Evolutionary conservation across 371 early-diverging fungal genomes (phyloP).

Genomic region (Mucor sp.): DNA sequence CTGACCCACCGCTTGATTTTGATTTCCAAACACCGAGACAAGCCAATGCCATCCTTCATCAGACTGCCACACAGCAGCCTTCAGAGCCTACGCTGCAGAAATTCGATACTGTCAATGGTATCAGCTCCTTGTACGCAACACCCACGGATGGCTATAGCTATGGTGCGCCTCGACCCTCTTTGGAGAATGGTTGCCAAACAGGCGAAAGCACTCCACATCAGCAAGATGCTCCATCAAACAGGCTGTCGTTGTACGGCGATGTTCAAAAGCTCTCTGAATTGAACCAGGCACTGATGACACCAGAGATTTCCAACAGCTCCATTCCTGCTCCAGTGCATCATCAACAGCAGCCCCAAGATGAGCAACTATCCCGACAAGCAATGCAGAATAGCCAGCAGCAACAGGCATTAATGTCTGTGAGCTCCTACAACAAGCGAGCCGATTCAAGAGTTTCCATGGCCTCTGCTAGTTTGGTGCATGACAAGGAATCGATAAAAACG

Average conservation of each 20-base stretch:
- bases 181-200: background rate
- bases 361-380: background rate
- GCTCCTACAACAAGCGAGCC: background rate
- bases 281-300: constrained; percentile 15
- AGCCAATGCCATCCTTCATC: constrained; percentile 1
- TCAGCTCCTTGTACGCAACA: background rate
- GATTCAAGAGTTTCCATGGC: constrained; percentile 12
- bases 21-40: background rate
- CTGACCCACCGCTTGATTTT: background rate
- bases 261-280: constrained; percentile 11
- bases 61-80: background rate
- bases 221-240: background rate
- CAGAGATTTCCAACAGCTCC: background rate
- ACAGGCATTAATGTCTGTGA: background rate
- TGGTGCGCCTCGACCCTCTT: background rate
- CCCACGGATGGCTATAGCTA: background rate
- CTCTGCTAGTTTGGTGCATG: constrained; percentile 55
- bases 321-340: background rate
- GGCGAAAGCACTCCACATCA: background rate
- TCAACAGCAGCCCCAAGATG: background rate
- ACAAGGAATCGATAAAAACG: constrained; percentile 52
- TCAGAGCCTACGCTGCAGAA: background rate
- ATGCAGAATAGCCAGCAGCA: background rate
- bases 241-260: constrained; percentile 5
- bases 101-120: constrained; percentile 1